Percentiles rank a stretch among this genome's conserved stretches.
phyloP scores from a whole-genome alignment of 129 eudicot genomes.

The Flaveria robusta region DNA sequence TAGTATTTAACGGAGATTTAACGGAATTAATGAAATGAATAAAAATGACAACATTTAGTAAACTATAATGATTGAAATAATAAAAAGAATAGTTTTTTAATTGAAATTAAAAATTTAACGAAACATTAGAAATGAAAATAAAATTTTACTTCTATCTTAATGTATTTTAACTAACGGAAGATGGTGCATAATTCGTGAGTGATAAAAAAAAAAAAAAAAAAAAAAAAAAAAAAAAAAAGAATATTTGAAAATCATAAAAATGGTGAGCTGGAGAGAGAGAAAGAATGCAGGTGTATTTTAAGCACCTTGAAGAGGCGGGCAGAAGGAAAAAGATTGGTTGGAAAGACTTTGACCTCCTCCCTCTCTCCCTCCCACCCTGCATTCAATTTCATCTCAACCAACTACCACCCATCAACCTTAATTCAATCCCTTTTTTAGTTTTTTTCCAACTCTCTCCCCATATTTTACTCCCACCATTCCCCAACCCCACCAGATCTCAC shows the following conservation, averaged over 20 bases:
- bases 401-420: conserved; percentile 31
- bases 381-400: conserved; percentile 33
- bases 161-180: too few species aligned
- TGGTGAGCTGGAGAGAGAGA: not conserved
- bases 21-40: too few species aligned
- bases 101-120: too few species aligned
- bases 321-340: conserved; percentile 27
- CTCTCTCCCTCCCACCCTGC: not conserved
- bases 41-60: too few species aligned
- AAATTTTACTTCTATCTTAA: too few species aligned
- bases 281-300: not conserved
- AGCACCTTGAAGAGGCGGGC: conserved; percentile 31
- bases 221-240: too few species aligned
- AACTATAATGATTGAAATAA: too few species aligned
- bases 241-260: not conserved
- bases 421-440: not conserved
- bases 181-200: too few species aligned
- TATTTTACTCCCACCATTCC: conserved; percentile 20
- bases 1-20: too few species aligned
- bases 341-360: conserved; percentile 21
- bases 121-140: too few species aligned
- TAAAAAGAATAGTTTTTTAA: too few species aligned
- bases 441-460: not conserved
- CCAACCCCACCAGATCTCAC: conserved; percentile 52
- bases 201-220: too few species aligned